These are phyloP conservation scores for Teratosphaeria gauchensis DNA, from an alignment of 2,329 filamentous ascomycete genomes.

Conservation along the genomic window DNA sequence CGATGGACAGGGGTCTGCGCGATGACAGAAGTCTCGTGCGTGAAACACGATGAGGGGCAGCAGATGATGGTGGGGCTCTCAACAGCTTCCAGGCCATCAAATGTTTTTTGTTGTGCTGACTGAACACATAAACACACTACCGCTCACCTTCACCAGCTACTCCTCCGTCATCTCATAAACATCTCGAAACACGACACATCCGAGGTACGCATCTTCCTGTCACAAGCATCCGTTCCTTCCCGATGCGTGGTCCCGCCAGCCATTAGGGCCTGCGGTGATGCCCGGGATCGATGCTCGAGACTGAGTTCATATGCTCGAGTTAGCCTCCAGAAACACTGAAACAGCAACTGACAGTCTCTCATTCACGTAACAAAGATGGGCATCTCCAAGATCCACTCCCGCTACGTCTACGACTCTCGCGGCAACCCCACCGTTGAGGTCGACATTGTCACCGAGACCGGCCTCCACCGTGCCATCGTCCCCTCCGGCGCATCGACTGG, in stretches of 20 bases:
- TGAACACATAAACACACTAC: neutral
- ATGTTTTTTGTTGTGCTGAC: neutral
- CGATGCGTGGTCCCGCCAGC: neutral
- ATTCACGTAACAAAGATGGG: constrained; percentile 55
- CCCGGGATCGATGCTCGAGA: neutral
- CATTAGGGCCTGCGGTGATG: neutral
- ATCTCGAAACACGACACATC: neutral
- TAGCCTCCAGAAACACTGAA: neutral
- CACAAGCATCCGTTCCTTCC: neutral
- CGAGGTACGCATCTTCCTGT: neutral
- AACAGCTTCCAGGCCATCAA: neutral
- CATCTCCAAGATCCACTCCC: constrained; percentile 46
- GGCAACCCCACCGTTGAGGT: constrained; percentile 98
- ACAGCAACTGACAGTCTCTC: neutral
- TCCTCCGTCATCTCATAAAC: neutral
- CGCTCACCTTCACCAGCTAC: neutral
- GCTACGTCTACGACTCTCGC: constrained; percentile 95
- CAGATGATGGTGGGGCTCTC: neutral
- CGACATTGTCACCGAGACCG: constrained; percentile 90
- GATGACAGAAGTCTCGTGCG: neutral
- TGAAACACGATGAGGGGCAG: neutral
- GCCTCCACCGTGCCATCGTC: constrained; percentile 90
- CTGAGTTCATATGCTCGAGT: neutral
- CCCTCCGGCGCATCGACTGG: constrained; percentile 91
- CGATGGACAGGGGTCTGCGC: neutral